phyloP scores from a whole-genome alignment of 1,284 basidiomycete genomes.

The Trichosporon ovoides region DNA sequence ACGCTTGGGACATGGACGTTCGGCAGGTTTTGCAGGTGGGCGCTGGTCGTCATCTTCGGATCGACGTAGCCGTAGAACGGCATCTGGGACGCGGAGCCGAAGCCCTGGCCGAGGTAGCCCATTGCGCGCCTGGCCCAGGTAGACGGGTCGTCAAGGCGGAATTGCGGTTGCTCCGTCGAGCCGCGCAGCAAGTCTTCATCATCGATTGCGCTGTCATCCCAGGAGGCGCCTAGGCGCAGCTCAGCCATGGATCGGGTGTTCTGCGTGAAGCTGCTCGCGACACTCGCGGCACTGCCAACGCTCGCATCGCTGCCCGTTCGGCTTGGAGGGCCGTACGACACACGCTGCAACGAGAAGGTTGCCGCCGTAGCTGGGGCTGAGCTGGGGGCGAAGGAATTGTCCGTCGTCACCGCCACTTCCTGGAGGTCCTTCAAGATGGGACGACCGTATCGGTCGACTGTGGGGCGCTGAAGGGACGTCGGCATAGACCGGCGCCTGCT shows the following conservation, averaged over 20 bases:
- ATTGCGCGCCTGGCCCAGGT: constrained; percentile 24
- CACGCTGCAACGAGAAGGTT: neutral
- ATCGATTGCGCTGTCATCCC: constrained; percentile 2
- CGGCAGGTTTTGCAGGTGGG: neutral
- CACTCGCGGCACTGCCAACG: neutral
- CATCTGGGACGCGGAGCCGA: neutral
- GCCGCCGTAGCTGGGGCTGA: neutral
- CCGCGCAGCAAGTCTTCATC: constrained; percentile 22
- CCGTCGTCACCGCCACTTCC: neutral
- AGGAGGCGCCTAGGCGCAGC: neutral
- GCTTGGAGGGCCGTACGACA: neutral
- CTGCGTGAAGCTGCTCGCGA: neutral
- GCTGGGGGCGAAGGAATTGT: neutral
- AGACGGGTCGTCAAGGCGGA: constrained; percentile 14
- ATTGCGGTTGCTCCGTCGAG: constrained; percentile 19
- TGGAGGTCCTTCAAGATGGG: neutral
- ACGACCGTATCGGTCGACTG: neutral
- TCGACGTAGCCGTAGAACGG: constrained; percentile 3
- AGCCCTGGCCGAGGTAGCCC: constrained; percentile 15
- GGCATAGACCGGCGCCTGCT: neutral
- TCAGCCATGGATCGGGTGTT: constrained; percentile 1
- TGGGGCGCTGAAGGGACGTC: neutral
- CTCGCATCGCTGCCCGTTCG: neutral
- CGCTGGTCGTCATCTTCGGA: neutral
- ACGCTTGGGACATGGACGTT: neutral